These are phyloP conservation scores for Clitopilus hobsonii DNA, from an alignment of 768 basidiomycete species.

Conservation along the genomic window DNA sequence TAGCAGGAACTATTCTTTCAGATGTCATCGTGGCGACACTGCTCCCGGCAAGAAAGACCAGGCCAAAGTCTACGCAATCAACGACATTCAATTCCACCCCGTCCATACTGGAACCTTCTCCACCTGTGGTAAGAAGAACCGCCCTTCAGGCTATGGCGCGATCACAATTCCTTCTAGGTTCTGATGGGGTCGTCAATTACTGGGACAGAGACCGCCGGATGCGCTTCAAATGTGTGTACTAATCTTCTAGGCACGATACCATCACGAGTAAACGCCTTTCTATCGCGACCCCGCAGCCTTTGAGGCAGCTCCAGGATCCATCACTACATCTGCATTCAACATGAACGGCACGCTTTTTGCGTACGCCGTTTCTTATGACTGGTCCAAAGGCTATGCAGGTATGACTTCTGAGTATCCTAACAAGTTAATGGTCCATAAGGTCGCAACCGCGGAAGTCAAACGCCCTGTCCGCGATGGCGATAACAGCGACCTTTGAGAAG, in stretches of 20 bases:
- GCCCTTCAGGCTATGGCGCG: constrained; percentile 3
- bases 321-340: constrained; percentile 78
- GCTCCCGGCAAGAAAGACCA: constrained; percentile 56
- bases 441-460: constrained; percentile 82
- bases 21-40: constrained; percentile 66
- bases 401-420: constrained; percentile 66
- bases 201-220: constrained; percentile 95
- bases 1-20: constrained; percentile 86
- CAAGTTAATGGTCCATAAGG: constrained; percentile 77
- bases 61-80: constrained; percentile 74
- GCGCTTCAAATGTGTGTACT: constrained; percentile 74
- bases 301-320: constrained; percentile 68
- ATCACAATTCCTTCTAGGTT: constrained; percentile 34
- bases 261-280: too few relatives aligned
- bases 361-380: constrained; percentile 88
- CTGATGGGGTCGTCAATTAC: constrained; percentile 88
- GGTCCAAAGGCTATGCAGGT: constrained; percentile 86
- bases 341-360: constrained; percentile 83
- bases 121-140: constrained; percentile 53
- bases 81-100: constrained; percentile 83
- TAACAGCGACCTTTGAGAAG: too few relatives aligned
- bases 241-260: too few relatives aligned
- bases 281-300: constrained; percentile 24
- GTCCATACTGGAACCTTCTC: constrained; percentile 75
- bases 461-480: constrained; percentile 33